Base-by-base conservation (phyloP, 1,284 basidiomycete genomes). In the Moniliophthora roreri region DNA sequence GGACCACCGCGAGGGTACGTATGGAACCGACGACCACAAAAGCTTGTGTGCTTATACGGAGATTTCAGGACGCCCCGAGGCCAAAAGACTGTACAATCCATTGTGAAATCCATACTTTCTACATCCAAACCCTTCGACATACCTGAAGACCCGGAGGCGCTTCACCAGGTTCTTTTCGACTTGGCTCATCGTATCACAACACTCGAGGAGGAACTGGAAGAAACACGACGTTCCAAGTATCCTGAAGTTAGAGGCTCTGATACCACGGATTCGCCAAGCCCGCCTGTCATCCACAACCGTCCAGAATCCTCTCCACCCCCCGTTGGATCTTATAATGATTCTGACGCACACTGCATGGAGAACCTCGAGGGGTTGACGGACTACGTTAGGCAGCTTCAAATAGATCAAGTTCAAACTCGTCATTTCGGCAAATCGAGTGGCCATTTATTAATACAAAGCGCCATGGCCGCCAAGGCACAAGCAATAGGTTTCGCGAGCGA, bases 71-170 rank as follows among this genome's bases (percentile, higher is more conserved):
- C 44, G 9, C 23, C 39, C 10, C 13, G 28, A 4, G 24, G 16
- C 39, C 39, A 46, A 32, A 45, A 45, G 34, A 28, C 50, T 6
- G 18, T 55, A 9, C 50, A 51, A 13, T 44, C 45, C 10, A 16
- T 55, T 8, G 45, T 55, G n/a, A 47, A 44, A 15, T 46, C 49
- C 2, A 55, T 55, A 10, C 42, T 55, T n/a, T 35, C 45, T 4
- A 41, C 37, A 3, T 38, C 23, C 20, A 50, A 55, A 1, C 40
- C 55, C 8, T 57, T 47, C 23, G 44, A 24, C 4, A 32, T 47
- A 6, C 55, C 55, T 9, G 32, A 47, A 8, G 76, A 59, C 36
- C 28, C 55, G 28, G 40, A 42, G 3, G 35, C 42, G 16, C 38
- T 54, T 35, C 50, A 52, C 26, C 42, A 48, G 35, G 20, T 53